phyloP scores from a whole-genome alignment of 768 basidiomycete genomes.

The Tricholoma matsutake region DNA sequence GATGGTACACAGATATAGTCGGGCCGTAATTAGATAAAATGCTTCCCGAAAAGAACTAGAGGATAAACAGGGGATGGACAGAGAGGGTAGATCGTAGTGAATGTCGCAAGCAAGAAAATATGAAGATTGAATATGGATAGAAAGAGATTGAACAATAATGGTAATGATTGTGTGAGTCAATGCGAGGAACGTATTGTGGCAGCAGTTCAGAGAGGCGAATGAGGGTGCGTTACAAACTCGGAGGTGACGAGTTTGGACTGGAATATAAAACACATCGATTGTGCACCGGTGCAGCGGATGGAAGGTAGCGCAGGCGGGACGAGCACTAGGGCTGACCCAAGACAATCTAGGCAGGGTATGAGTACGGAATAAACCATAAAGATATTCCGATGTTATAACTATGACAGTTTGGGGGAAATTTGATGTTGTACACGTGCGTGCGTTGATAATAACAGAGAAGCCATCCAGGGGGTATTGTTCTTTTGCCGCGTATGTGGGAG shows the following conservation, averaged over 20 bases:
- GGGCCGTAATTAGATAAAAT: constrained; percentile 17
- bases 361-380: constrained; percentile 6
- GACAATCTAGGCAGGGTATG: neutral
- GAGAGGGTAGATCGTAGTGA: constrained; percentile 1
- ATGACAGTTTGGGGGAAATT: constrained; percentile 3
- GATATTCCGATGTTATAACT: constrained; percentile 3
- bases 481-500: constrained; percentile 11
- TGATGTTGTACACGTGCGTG: constrained; percentile 21
- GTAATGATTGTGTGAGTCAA: constrained; percentile 6
- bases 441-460: constrained; percentile 20
- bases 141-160: constrained; percentile 5
- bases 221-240: neutral
- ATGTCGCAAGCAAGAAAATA: constrained; percentile 12
- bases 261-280: neutral
- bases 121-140: neutral
- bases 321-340: neutral
- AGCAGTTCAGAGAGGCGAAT: neutral
- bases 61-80: constrained; percentile 4
- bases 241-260: neutral
- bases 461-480: constrained; percentile 18
- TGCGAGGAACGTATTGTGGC: constrained; percentile 8
- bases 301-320: neutral
- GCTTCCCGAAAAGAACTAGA: constrained; percentile 10
- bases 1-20: constrained; percentile 21
- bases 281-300: neutral